Evolutionary conservation across 208 protist genomes (phyloP).

Genomic region (Angomonas deanei): DNA sequence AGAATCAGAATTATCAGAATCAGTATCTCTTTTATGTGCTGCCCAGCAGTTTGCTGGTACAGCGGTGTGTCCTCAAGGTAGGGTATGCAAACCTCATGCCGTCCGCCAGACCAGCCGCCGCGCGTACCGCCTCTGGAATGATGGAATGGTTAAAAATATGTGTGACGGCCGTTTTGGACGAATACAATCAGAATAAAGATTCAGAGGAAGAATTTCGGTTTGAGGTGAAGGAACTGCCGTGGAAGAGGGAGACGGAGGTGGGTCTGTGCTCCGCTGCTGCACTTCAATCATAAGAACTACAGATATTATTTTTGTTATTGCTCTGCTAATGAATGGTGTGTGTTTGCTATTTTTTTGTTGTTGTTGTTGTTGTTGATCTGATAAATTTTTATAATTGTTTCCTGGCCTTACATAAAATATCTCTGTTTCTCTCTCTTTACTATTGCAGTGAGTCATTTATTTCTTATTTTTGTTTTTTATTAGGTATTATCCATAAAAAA

Average conservation of each 20-base stretch:
- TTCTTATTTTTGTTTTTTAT: slow-evolving; percentile 3
- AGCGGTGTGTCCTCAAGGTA: not conserved
- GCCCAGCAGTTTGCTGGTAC: not conserved
- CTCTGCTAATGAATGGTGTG: not conserved
- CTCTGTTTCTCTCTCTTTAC: slow-evolving; percentile 4
- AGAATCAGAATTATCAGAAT: not conserved
- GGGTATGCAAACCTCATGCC: not conserved
- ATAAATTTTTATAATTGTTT: not conserved
- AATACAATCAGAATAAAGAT: not conserved
- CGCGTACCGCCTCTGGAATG: not conserved
- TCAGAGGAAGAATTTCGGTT: not conserved
- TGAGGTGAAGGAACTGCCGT: not conserved
- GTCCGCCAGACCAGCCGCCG: not conserved
- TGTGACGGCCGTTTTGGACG: not conserved
- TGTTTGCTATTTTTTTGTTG: not conserved
- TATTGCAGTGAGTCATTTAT: not conserved
- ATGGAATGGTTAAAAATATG: not conserved
- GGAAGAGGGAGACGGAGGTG: not conserved
- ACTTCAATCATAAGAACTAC: too few relatives aligned
- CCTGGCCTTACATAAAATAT: not conserved
- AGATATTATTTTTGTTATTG: not conserved
- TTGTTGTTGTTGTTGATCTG: not conserved
- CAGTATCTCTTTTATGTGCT: not conserved
- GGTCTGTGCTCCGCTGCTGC: too few relatives aligned
- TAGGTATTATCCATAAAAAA: not conserved